Evolutionary conservation across 768 basidiomycete genomes (phyloP), one percentile per base, ranked within the genome.

Genomic region (Gyrodon lividus): DNA sequence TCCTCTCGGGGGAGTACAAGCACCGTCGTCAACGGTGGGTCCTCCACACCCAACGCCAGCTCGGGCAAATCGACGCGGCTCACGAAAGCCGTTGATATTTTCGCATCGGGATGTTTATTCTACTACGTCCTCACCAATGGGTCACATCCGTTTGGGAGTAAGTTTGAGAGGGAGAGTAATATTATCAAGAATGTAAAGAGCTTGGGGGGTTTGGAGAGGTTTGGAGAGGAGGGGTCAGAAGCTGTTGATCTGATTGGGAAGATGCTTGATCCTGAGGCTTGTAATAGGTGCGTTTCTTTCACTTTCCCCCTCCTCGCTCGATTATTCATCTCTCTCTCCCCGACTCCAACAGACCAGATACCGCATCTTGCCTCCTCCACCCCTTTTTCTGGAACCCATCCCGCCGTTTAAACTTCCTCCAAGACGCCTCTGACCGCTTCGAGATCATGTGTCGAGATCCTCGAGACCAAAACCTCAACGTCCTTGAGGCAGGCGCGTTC

Each of bases 391-490:
- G 97, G 97, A 86, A 93, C 48, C 74, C 94, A 0, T 86, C 79
- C 7, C 83, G 88, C 50, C 81, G 96, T 37, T 73, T 99, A 5
- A 84, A 81, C 45, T 99, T 99, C 78, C 75, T 99, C n/a, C 95
- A 96, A 69, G 97, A 98, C 56, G 92, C 94, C 0, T 97, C 94
- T 0, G 96, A 98, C 70, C 83, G 95, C 5, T 99, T 98, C 68
- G 97, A 98, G 70, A 94, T 94, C 66, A 96, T 98, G 92, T 89
- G 87, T 59, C 83, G 92, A 26, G 94, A 96, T 43, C 94, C 95
- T 0, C 85, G 83, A 50, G 92, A 96, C 50, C 77, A 82, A 0
- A 78, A 83, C 50, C 77, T 99, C 20, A 59, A 90, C 12, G 71
- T 77, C 10, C 79, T 99, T 16, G 97, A 99, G 72, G 77, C 71